Base-by-base conservation (phyloP, 768 basidiomycete genomes). In the Botryobasidium botryosum region DNA sequence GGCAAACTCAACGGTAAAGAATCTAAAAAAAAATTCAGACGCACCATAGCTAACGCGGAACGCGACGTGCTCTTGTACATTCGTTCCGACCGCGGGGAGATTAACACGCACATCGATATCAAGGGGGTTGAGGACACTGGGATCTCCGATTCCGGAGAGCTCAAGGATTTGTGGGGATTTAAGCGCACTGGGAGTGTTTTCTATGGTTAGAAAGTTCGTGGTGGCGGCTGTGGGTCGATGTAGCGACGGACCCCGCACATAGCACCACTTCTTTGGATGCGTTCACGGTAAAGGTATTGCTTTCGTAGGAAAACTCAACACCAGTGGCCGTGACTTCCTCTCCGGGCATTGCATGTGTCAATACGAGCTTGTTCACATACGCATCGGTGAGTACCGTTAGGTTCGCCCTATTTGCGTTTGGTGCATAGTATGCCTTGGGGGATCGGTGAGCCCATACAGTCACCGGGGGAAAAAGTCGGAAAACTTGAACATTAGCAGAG, bases 111-210 rank as follows among this genome's bases (percentile, higher is more conserved):
- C 64, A 10, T 51, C 54, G 53, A 77, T 71, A 0, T 67, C 70
- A 18, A 75, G 60, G 1, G 65, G 59, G 1, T 52, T 53, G 1
- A 76, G 66, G 18, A 69, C 35, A 7, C 55, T 54, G 0, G 68
- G 57, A 53, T 74, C 70, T 2, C 74, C 75, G 45, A 76, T 68
- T 0, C 74, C 75, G 10, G 72, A 75, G 1, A 71, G 64, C 54
- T 74, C 70, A 12, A 72, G 62, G 7, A 72, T 59, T 2, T 61
- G 61, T 3, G 70, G 70, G 0, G 66, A 65, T 35, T 45, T 23
- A 10, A 8, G 37, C 20, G 23, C 8, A 8, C 63, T 68, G 15
- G 64, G 43, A 20, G 45, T n/a, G n/a, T n/a, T n/a, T n/a, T n/a
- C 52, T 51, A 4, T 60, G 60, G 4, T 61, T 54, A 37, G 61